Conservation (phyloP, 2,329 filamentous ascomycete species). For the Xylaria multiplex region DNA sequence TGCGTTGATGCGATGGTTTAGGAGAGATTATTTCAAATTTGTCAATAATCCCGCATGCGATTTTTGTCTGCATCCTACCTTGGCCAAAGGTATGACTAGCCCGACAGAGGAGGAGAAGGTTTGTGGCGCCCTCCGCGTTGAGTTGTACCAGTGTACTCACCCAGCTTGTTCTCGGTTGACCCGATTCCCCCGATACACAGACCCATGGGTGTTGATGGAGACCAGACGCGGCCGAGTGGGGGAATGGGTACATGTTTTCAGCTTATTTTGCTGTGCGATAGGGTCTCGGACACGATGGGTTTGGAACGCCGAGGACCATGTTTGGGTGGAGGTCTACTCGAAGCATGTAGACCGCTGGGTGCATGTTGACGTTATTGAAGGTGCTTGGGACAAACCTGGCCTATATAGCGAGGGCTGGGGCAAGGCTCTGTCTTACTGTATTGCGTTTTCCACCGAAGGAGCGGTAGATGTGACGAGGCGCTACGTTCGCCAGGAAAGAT, state of each 20-base stretch:
- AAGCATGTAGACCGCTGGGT: constrained; percentile 10
- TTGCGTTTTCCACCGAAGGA: constrained; percentile 13
- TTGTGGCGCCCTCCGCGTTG: constrained; percentile 2
- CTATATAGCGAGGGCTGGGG: constrained; percentile 11
- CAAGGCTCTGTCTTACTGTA: constrained; percentile 9
- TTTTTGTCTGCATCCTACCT: constrained; percentile 1
- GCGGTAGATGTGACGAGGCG: constrained; percentile 10
- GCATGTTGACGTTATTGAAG: constrained; percentile 7
- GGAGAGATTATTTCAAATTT: constrained; percentile 3
- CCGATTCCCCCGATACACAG: constrained; percentile 14
- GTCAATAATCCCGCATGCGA: background rate
- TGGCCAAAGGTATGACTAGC: background rate
- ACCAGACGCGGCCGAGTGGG: constrained; percentile 12
- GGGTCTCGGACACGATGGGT: constrained; percentile 12
- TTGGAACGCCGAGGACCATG: constrained; percentile 5
- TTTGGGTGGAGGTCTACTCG: constrained; percentile 12
- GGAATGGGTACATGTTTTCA: constrained; percentile 13
- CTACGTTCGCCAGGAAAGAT: constrained; percentile 2
- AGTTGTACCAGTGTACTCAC: constrained; percentile 8
- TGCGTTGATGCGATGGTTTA: constrained; percentile 16
- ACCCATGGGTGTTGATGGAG: constrained; percentile 10
- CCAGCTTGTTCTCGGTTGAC: background rate
- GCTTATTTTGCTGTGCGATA: constrained; percentile 4
- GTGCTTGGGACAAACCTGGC: constrained; percentile 5
- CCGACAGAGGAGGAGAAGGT: constrained; percentile 6